These are phyloP conservation scores for Atkinsonella hypoxylon DNA, from an alignment of 2,329 filamentous ascomycete species.

Conservation along the genomic window DNA sequence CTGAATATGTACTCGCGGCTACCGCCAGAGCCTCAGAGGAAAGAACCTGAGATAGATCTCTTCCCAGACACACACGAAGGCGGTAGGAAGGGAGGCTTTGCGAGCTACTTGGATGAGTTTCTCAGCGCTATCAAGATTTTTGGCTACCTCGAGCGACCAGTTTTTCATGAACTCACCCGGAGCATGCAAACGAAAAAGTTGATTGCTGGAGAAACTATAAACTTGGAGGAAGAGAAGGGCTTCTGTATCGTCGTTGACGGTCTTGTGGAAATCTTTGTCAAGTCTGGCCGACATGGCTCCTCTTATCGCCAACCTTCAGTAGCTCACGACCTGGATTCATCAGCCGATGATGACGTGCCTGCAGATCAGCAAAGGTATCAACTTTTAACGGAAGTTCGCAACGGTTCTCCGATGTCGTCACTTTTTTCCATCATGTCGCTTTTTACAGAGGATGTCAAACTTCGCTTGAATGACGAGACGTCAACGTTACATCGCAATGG, in stretches of 20 bases:
- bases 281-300: conserved; percentile 46
- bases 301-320: conserved; percentile 12
- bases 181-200: conserved; percentile 98
- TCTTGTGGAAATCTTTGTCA: conserved; percentile 94
- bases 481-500: conserved; percentile 12
- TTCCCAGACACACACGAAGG: conserved; percentile 89
- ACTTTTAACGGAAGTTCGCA: conserved; percentile 90
- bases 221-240: conserved; percentile 93
- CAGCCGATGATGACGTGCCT: conserved; percentile 56
- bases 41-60: conserved; percentile 88
- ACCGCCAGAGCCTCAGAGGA: conserved; percentile 86
- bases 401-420: conserved; percentile 96
- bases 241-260: conserved; percentile 97
- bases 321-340: conserved; percentile 26
- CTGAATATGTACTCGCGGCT: conserved; percentile 94
- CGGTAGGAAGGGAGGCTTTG: conserved; percentile 77
- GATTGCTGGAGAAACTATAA: conserved; percentile 88
- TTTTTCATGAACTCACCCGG: conserved; percentile 93
- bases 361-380: conserved; percentile 78
- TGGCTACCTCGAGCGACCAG: conserved; percentile 87
- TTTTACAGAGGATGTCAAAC: conserved; percentile 87
- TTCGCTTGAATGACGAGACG: conserved; percentile 59
- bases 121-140: conserved; percentile 98
- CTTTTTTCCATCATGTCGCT: conserved; percentile 93
- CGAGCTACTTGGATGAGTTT: conserved; percentile 97